Evolutionary conservation across 306 rosid species (phyloP).

Genomic region (Castanea crenata): DNA sequence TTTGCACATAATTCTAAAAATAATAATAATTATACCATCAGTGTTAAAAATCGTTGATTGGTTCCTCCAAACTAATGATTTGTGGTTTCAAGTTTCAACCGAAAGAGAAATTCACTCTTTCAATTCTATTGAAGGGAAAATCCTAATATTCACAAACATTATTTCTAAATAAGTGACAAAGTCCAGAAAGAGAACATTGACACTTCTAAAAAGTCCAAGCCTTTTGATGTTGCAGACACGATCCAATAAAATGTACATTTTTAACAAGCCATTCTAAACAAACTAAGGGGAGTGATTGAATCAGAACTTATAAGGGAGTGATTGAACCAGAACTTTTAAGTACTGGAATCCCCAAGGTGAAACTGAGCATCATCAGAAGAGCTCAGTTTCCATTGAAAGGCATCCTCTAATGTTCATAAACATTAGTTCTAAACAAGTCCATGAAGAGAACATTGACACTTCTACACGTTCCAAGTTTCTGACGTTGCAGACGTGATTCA

Average conservation of each 20-base stretch:
- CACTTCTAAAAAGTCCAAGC: constrained; percentile 11
- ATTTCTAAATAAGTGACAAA: not conserved
- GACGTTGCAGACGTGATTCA: not conserved
- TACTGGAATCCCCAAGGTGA: constrained; percentile 47
- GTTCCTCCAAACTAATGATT: too few species aligned
- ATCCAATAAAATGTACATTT: constrained; percentile 8
- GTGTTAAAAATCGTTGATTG: too few species aligned
- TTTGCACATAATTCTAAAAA: too few species aligned
- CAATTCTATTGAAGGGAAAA: not conserved
- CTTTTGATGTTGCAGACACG: not conserved
- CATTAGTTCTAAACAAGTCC: too few species aligned
- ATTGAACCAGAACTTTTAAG: constrained; percentile 30
- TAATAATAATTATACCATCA: too few species aligned
- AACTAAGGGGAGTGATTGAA: constrained; percentile 19
- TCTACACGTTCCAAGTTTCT: too few species aligned
- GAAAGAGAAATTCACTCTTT: too few species aligned
- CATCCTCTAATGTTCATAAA: too few species aligned
- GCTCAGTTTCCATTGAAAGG: not conserved
- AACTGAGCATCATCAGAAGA: constrained; percentile 50
- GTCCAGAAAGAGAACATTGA: not conserved
- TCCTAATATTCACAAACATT: not conserved
- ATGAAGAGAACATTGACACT: too few species aligned
- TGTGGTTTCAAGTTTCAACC: too few species aligned
- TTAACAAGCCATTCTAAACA: not conserved
- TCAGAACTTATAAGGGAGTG: constrained; percentile 29